phyloP scores from a whole-genome alignment of 2,329 filamentous ascomycete species.

The Berkeleyomyces rouxiae region DNA sequence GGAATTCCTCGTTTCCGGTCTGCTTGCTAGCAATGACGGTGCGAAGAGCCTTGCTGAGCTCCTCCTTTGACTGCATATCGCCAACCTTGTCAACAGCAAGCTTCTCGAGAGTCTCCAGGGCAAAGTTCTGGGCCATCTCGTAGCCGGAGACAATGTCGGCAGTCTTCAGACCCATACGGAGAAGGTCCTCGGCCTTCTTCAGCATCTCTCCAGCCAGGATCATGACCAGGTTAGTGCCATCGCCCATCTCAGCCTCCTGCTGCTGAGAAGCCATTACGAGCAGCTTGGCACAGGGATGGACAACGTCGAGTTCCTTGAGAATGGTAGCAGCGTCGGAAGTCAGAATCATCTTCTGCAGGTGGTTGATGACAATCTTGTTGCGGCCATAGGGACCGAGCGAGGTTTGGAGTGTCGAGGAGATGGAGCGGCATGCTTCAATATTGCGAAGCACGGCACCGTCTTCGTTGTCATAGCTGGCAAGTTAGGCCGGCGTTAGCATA shows the following conservation, averaged over 20 bases:
- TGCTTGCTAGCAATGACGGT: slow-evolving; percentile 97
- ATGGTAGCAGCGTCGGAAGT: slow-evolving; percentile 97
- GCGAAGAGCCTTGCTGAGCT: slow-evolving; percentile 86
- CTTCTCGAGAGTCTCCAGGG: slow-evolving; percentile 71
- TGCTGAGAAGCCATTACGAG: slow-evolving; percentile 98
- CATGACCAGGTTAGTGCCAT: slow-evolving; percentile 95
- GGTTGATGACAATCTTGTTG: slow-evolving; percentile 99
- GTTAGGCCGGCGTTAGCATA: slow-evolving; percentile 16
- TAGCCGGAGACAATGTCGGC: slow-evolving; percentile 93
- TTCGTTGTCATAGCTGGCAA: slow-evolving; percentile 81
- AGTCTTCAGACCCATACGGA: slow-evolving; percentile 96
- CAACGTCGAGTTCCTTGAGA: slow-evolving; percentile 89
- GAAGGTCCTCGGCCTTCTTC: slow-evolving; percentile 89
- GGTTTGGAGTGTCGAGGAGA: slow-evolving; percentile 89
- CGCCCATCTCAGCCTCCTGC: slow-evolving; percentile 97
- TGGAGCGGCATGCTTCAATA: slow-evolving; percentile 94
- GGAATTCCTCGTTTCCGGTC: slow-evolving; percentile 76
- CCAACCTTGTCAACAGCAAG: slow-evolving; percentile 81
- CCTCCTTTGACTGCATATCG: slow-evolving; percentile 61
- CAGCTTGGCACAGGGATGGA: slow-evolving; percentile 93
- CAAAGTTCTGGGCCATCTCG: slow-evolving; percentile 82
- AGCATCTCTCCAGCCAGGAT: slow-evolving; percentile 87
- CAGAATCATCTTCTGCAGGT: slow-evolving; percentile 98
- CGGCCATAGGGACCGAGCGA: slow-evolving; percentile 92
- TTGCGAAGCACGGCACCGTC: slow-evolving; percentile 97